Conservation (phyloP, 352 stramenopile genomes). For the Phytophthora tentaculata region DNA sequence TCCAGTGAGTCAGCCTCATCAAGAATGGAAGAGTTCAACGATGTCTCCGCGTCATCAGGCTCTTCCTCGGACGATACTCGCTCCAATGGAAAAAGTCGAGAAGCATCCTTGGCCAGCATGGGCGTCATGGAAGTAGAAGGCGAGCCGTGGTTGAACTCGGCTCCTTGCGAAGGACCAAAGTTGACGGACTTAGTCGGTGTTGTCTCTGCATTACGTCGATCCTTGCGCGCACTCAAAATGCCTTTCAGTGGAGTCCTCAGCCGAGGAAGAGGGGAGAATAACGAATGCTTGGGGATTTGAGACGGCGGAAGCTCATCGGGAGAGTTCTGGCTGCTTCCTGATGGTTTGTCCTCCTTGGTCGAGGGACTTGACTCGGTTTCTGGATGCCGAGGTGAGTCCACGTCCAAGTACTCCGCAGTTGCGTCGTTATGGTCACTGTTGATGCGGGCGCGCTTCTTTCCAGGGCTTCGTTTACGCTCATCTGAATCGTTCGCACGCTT, state of each 20-base stretch:
- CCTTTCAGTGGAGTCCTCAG: slow-evolving; percentile 68
- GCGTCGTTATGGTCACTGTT: slow-evolving; percentile 1
- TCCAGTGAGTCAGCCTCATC: slow-evolving; percentile 72
- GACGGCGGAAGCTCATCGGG: slow-evolving; percentile 6
- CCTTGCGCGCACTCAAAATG: slow-evolving; percentile 81
- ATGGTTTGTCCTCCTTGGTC: slow-evolving; percentile 5
- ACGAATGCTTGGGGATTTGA: slow-evolving; percentile 7
- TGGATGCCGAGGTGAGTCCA: slow-evolving; percentile 18
- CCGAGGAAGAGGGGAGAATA: slow-evolving; percentile 37
- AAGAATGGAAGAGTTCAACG: slow-evolving; percentile 84
- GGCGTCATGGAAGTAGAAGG: slow-evolving; percentile 90
- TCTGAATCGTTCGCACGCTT: slow-evolving; percentile 38
- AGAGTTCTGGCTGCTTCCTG: slow-evolving; percentile 7
- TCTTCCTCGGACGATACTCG: slow-evolving; percentile 47
- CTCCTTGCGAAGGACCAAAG: slow-evolving; percentile 79
- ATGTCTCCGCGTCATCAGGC: slow-evolving; percentile 81
- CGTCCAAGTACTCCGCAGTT: slow-evolving; percentile 28
- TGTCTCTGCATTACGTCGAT: slow-evolving; percentile 37
- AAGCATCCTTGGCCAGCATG: slow-evolving; percentile 67
- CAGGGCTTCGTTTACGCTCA: slow-evolving; percentile 6
- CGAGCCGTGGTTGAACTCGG: slow-evolving; percentile 81
- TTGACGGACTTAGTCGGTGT: slow-evolving; percentile 87
- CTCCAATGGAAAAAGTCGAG: slow-evolving; percentile 71
- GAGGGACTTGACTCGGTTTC: slow-evolving; percentile 3
- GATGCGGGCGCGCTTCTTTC: slow-evolving; percentile 29